Evolutionary conservation across 2,329 filamentous ascomycete species (phyloP).

Genomic region (Penicillium nordicum): DNA sequence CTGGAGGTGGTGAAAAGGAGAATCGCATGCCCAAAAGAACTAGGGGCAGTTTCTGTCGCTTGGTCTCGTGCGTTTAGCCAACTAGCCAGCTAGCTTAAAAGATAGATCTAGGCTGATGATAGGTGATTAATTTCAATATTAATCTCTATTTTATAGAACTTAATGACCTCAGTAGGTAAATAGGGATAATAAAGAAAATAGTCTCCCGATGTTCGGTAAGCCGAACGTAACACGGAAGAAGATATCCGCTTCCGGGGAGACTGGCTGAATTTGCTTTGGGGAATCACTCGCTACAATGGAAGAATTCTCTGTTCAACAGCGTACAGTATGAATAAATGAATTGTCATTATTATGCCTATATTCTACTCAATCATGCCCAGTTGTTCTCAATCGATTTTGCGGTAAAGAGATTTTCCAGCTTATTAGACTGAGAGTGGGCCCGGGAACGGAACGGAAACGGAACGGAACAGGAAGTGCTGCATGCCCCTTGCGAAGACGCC

Average conservation of each 20-base stretch:
- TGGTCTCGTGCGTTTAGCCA: too few relatives aligned
- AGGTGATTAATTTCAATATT: too few relatives aligned
- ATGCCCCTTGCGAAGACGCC: background rate
- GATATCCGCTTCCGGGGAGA: background rate
- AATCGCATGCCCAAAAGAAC: too few relatives aligned
- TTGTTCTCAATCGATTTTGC: background rate
- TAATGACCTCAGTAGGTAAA: too few relatives aligned
- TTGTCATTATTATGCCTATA: accelerated
- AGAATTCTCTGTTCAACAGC: background rate
- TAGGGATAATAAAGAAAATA: too few relatives aligned
- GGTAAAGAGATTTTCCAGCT: background rate
- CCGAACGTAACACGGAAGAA: background rate
- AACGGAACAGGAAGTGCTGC: background rate
- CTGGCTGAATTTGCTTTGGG: background rate
- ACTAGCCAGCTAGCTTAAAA: too few relatives aligned
- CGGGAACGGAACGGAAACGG: background rate
- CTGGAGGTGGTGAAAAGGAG: too few relatives aligned
- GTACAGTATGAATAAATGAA: too few relatives aligned
- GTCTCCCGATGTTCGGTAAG: background rate
- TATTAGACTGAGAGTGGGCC: background rate
- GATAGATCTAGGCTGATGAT: too few relatives aligned
- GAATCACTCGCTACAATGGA: background rate
- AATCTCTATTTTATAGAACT: too few relatives aligned
- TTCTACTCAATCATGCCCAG: background rate
- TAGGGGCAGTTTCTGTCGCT: too few relatives aligned